Base-by-base conservation (phyloP, 805 yeast species). In the Candida patagonica region DNA sequence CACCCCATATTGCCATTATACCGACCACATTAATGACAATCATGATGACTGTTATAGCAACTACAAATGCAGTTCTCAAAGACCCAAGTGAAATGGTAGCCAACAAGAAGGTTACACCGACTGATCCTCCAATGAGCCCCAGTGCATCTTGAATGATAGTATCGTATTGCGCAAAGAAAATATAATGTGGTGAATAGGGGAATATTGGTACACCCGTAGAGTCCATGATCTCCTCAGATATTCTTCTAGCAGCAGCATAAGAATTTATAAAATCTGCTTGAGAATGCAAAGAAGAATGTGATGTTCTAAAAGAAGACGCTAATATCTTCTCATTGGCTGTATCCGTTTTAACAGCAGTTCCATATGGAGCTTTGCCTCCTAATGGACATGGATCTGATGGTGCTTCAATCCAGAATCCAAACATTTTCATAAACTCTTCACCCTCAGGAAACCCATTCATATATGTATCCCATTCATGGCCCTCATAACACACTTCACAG, bases 351-450 rank as follows among this genome's bases (percentile, higher is more conserved):
- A 85, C 63, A 1, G 87, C 67, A 4, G 67, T 60, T 1, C 82
- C 69, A 55, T 89, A 89, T 0, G 96, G 95, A 0, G 96, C 96
- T 53, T 83, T 82, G 2, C 98, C 98, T 3, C 95, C 97, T 21
- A 89, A 63, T 1, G 97, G 96, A 59, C 98, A 89, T 2, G 89
- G 85, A 52, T 83, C 92, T 42, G 94, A 82, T 20, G 85, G 83
- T 1, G 85, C 63, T 29, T 75, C 68, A 20, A 89, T 83, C 98
- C 98, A 89, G 30, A 80, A 74, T 17, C 73, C 59, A 55, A 87
- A 80, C 50, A 68, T 85, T 33, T 65, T 66, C 75, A 82, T 73
- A 53, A 89, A 89, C 26, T 78, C 78, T 0, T 68, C 71, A 26
- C 76, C 76, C 51, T 74, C 75, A 0, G 98, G 98, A 53, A 92